Base-by-base conservation (phyloP, 2,329 filamentous ascomycete species). In the Leptographium wingfieldii region DNA sequence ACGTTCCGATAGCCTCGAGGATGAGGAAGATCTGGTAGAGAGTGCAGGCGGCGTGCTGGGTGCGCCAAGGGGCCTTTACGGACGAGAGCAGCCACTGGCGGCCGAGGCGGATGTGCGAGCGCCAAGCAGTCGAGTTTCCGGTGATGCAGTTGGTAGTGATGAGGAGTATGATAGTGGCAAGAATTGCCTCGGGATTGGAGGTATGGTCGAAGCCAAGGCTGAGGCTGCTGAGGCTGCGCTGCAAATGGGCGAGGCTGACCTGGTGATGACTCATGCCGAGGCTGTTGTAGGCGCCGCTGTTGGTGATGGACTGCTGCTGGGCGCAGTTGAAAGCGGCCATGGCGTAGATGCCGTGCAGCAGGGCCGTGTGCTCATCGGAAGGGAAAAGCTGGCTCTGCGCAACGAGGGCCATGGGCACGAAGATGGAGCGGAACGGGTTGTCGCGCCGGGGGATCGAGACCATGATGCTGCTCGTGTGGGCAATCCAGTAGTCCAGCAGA, bases 291-390 rank as follows among this genome's bases (percentile, higher is more conserved):
- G 9, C 31, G 33, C n/a, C 33, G 25, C 14, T 6, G 14, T 16
- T 19, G 12, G 12, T 19, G 4, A 19, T 7, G 1, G 16, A 9
- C 49, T 22, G 49, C 57, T 58, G 57, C 16, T 51, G 48, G 11
- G 49, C 57, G 25, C 14, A 49, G 35, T 58, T 58, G 49, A 43
- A 58, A 22, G 57, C 57, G 12, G 49, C 14, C 35, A 58, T 25
- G 22, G 57, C 57, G 57, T 53, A 58, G 49, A 58, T 58, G 33
- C 57, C 29, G 35, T 58, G 49, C 14, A 58, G 49, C 57, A 58
- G 49, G 3, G 57, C 57, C 33, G 2, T 3, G 25, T 53, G 9
- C 35, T 53, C 57, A 3, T 49, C 19, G 3, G 57, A 14, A 11
- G 49, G 49, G 6, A 9, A 7, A 3, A 27, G 48, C 35, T 53